phyloP scores from a whole-genome alignment of 805 yeast species.

The Yarrowia sp. region DNA sequence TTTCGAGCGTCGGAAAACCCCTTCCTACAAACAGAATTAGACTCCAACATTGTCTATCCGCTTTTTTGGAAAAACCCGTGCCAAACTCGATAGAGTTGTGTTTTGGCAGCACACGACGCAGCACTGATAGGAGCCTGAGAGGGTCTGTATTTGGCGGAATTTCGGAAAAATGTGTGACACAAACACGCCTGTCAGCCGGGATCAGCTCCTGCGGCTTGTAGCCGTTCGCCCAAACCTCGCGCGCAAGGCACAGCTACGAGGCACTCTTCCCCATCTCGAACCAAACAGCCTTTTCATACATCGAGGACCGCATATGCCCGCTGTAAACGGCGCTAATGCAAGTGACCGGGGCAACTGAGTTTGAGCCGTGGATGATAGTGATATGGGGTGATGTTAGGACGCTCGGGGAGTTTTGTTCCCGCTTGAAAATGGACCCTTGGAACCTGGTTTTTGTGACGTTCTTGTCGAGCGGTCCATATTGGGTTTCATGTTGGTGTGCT shows the following conservation, averaged over 20 bases:
- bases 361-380: slow-evolving; percentile 27
- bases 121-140: slow-evolving; percentile 20
- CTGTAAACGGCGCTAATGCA: slow-evolving; percentile 35
- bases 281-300: slow-evolving; percentile 24
- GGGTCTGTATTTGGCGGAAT: background rate
- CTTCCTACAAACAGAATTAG: background rate
- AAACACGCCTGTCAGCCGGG: too few relatives aligned
- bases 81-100: slow-evolving; percentile 20
- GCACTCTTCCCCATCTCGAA: background rate
- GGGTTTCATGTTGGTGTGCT: background rate
- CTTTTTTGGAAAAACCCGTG: slow-evolving; percentile 7
- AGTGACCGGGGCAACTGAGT: slow-evolving; percentile 17
- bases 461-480: background rate
- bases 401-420: background rate
- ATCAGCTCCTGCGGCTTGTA: too few relatives aligned
- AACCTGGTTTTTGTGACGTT: background rate
- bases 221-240: too few relatives aligned
- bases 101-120: slow-evolving; percentile 31
- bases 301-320: slow-evolving; percentile 38
- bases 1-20: background rate
- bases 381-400: background rate
- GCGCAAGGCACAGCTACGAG: too few relatives aligned
- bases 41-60: slow-evolving; percentile 17
- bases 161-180: too few relatives aligned
- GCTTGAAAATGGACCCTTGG: background rate